Evolutionary conservation across 2,329 filamentous ascomycete species (phyloP), one percentile per base, ranked within the genome.

Genomic region (Geosmithia flava): DNA sequence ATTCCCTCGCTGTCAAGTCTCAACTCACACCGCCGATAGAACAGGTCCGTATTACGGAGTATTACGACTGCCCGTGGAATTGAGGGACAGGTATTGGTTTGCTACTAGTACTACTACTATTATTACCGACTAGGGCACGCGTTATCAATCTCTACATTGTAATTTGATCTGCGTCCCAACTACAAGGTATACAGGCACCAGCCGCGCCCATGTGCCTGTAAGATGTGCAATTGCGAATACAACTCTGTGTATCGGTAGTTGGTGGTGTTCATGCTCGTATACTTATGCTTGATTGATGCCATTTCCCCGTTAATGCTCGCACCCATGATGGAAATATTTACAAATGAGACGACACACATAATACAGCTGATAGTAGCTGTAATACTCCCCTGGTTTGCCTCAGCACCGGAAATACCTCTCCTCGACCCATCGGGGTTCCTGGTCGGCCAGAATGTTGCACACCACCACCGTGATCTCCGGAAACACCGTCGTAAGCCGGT

Each of bases 341-440:
- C 23, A 27, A 8, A 27, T 27, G 23, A 27, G n/a, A n/a, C n/a
- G n/a, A n/a, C n/a, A n/a, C n/a, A n/a, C n/a, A n/a, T n/a, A n/a
- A n/a, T n/a, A n/a, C n/a, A n/a, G n/a, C n/a, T n/a, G n/a, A n/a
- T n/a, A n/a, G n/a, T n/a, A n/a, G n/a, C n/a, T n/a, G 29, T 30
- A 30, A 30, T 30, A 30, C 29, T 11, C n/a, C n/a, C 29, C 7
- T 7, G 29, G 29, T 30, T 11, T 6, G 29, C 6, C 6, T 37
- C 33, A 95, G 65, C 89, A 95, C n/a, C 90, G 82, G 62, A 95
- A 84, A 65, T 96, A 97, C 58, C 81, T 81, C 61, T 80, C 81
- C 69, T 96, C 91, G 44, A 96, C 80, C 90, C 90, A 97, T 53
- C 90, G 77, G 54, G 85, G 80, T 65, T 96, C 87, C 52, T 84